phyloP scores from a whole-genome alignment of 345 rosid genomes.

The Erodium maritimum region DNA sequence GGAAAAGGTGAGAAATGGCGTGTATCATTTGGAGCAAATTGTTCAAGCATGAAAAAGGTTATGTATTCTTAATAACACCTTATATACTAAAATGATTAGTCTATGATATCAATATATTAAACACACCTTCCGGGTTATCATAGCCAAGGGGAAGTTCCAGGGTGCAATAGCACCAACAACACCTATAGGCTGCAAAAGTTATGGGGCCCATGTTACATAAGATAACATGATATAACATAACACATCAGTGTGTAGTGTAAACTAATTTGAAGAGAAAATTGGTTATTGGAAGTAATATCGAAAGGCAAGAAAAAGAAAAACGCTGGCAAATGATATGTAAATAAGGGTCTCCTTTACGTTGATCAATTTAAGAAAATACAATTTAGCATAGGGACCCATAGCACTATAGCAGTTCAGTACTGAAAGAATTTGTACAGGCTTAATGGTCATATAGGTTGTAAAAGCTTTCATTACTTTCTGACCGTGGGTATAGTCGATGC shows the following conservation, averaged over 20 bases:
- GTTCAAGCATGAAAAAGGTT: conserved; percentile 3
- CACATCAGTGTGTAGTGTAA: background rate
- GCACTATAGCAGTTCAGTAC: too few relatives aligned
- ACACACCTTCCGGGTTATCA: conserved; percentile 93
- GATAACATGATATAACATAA: conserved; percentile 1
- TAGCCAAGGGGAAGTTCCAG: conserved; percentile 98
- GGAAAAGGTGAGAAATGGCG: conserved; percentile 11
- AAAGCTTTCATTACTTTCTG: too few relatives aligned
- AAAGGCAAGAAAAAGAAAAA: background rate
- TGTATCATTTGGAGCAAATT: conserved; percentile 10
- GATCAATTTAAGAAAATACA: too few relatives aligned
- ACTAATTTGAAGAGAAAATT: too few relatives aligned
- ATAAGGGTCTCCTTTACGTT: too few relatives aligned
- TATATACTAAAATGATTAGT: conserved; percentile 7
- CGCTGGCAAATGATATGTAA: too few relatives aligned
- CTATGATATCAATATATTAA: conserved; percentile 2
- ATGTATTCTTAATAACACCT: background rate
- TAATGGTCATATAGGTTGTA: too few relatives aligned
- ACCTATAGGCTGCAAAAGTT: conserved; percentile 73
- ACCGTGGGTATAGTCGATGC: too few relatives aligned
- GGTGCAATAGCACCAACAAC: conserved; percentile 93
- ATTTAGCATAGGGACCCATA: too few relatives aligned
- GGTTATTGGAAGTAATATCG: background rate
- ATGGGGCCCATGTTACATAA: conserved; percentile 5
- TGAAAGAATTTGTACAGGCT: too few relatives aligned